These are phyloP conservation scores for Penicillium diatomitis DNA, from an alignment of 495 filamentous ascomycete species.

Conservation along the genomic window DNA sequence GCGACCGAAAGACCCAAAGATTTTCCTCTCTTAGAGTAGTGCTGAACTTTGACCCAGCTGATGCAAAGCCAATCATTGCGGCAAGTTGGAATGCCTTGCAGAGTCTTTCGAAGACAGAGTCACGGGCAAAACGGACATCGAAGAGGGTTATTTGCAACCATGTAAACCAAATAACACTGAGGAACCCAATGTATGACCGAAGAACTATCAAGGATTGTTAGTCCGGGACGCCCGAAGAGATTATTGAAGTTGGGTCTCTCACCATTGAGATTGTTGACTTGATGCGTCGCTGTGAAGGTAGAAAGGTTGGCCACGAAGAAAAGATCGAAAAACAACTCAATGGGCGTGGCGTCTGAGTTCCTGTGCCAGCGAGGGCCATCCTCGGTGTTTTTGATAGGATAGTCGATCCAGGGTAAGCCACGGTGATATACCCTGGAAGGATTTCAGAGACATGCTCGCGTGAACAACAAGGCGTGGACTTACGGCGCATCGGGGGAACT, in stretches of 20 bases:
- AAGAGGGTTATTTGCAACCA: constrained; percentile 62
- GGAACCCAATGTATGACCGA: constrained; percentile 53
- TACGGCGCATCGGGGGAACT: constrained; percentile 3
- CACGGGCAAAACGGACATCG: constrained; percentile 59
- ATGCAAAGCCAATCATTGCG: constrained; percentile 55
- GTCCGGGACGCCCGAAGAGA: no score
- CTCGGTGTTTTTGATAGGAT: constrained; percentile 20
- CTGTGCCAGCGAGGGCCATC: constrained; percentile 20
- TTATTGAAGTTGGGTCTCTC: background rate
- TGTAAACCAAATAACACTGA: constrained; percentile 61
- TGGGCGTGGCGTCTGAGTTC: constrained; percentile 40
- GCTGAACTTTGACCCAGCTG: constrained; percentile 48
- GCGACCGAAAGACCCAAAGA: constrained; percentile 34
- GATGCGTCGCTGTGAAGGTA: constrained; percentile 50
- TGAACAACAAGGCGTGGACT: constrained; percentile 1
- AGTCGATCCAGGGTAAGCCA: constrained; percentile 25
- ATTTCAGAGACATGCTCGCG: background rate
- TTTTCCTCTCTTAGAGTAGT: constrained; percentile 35
- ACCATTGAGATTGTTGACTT: constrained; percentile 41
- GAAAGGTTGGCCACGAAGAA: constrained; percentile 62
- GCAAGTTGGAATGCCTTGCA: constrained; percentile 56
- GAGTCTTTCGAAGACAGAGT: constrained; percentile 55
- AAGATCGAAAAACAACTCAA: constrained; percentile 60
- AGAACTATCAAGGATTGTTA: background rate
- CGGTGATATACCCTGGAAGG: background rate